phyloP scores from a whole-genome alignment of 257 asterid genomes.

The Buddleja alternifolia region DNA sequence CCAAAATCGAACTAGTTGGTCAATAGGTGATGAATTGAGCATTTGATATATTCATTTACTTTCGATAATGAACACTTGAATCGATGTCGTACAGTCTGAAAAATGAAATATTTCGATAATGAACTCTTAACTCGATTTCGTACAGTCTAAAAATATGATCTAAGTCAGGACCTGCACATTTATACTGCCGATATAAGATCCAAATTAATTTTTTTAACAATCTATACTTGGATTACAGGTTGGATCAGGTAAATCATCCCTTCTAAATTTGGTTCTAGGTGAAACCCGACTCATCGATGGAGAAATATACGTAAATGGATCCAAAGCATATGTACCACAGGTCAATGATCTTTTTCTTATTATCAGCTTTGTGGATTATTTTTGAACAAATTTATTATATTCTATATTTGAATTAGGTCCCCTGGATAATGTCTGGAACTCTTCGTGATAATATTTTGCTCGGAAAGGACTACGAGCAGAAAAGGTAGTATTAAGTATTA shows the following conservation, averaged over 20 bases:
- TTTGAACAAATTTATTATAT: not conserved
- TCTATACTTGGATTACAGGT: constrained; percentile 53
- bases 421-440: constrained; percentile 96
- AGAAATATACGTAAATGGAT: constrained; percentile 52
- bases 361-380: constrained; percentile 21
- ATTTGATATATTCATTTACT: too few relatives aligned
- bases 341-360: constrained; percentile 41
- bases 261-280: constrained; percentile 70
- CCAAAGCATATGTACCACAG: constrained; percentile 90
- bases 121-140: too few relatives aligned
- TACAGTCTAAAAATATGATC: too few relatives aligned
- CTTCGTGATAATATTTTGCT: constrained; percentile 89
- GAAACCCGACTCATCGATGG: constrained; percentile 79
- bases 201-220: not conserved
- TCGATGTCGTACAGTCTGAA: too few relatives aligned
- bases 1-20: too few relatives aligned
- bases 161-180: too few relatives aligned
- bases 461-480: constrained; percentile 65
- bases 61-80: too few relatives aligned
- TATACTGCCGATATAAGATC: too few relatives aligned
- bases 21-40: too few relatives aligned
- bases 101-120: too few relatives aligned
- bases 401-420: constrained; percentile 55
- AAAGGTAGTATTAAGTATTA: constrained; percentile 47
- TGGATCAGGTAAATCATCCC: constrained; percentile 96